phyloP scores from a whole-genome alignment of 1,284 basidiomycete species.

The Ceratobasidium sp. region DNA sequence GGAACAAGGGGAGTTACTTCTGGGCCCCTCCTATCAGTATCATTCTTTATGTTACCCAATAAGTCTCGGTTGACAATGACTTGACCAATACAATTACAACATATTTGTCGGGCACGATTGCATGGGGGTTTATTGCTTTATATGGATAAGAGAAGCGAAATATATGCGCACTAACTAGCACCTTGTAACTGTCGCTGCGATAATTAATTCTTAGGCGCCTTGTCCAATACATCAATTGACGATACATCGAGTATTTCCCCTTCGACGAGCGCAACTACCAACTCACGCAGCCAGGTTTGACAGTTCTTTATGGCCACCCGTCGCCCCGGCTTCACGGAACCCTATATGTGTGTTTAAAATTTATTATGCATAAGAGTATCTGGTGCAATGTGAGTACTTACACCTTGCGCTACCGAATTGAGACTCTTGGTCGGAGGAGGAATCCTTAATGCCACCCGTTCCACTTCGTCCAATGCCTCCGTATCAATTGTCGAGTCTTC shows the following conservation, averaged over 20 bases:
- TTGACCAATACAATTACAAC: too few species aligned
- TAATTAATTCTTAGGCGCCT: background rate
- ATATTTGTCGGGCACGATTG: too few species aligned
- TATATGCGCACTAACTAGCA: too few species aligned
- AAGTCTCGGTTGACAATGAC: too few species aligned
- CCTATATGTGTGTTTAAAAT: background rate
- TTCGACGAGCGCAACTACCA: constrained; percentile 6
- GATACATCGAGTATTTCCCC: background rate
- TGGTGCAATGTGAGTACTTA: too few species aligned
- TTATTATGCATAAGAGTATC: too few species aligned
- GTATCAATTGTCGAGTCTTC: background rate
- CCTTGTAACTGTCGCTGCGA: background rate
- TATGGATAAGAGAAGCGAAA: too few species aligned
- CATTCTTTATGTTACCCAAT: too few species aligned
- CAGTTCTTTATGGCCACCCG: constrained; percentile 38
- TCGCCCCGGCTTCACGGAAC: background rate
- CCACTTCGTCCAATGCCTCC: background rate
- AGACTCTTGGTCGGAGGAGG: constrained; percentile 21
- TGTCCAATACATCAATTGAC: constrained; percentile 5
- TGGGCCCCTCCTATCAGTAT: too few species aligned
- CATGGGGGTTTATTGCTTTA: too few species aligned
- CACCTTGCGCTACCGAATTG: constrained; percentile 9
- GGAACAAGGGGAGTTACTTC: too few species aligned
- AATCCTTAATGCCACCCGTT: constrained; percentile 3
- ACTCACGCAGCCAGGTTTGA: constrained; percentile 29